Evolutionary conservation across 208 protist species (phyloP).

Genomic region (Trichomonas gallinae): DNA sequence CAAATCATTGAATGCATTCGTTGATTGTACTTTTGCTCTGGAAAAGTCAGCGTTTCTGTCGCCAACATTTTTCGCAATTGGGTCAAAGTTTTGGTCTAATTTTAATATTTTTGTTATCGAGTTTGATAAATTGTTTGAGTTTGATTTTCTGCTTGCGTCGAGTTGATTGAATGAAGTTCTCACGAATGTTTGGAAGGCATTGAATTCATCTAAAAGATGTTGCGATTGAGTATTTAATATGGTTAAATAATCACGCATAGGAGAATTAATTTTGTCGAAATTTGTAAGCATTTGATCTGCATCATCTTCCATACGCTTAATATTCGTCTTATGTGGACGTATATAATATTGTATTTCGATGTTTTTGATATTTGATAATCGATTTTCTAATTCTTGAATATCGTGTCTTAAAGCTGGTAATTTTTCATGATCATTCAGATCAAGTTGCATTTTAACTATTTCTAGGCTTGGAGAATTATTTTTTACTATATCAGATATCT

Average conservation of each 20-base stretch:
- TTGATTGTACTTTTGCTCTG: background rate
- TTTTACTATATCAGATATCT: background rate
- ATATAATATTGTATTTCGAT: background rate
- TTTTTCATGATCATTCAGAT: background rate
- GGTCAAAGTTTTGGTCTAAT: background rate
- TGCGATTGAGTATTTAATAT: background rate
- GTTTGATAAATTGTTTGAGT: background rate
- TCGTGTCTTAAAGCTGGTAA: background rate
- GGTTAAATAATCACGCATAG: background rate
- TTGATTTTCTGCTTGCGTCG: background rate
- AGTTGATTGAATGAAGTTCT: background rate
- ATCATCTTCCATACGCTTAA: background rate
- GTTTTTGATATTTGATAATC: background rate
- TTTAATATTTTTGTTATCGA: background rate
- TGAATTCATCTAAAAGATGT: background rate
- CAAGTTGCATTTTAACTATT: background rate
- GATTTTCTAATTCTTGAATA: background rate
- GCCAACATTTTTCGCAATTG: background rate
- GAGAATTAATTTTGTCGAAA: background rate
- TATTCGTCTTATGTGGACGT: background rate
- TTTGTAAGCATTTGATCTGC: background rate
- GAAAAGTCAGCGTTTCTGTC: background rate
- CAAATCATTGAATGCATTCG: background rate
- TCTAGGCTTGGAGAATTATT: background rate
- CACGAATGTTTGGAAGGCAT: background rate